A percentile compares a stretch with the other conserved stretches of the same genome.
phyloP scores from a whole-genome alignment of 345 rosid genomes.

The Citrus medica region DNA sequence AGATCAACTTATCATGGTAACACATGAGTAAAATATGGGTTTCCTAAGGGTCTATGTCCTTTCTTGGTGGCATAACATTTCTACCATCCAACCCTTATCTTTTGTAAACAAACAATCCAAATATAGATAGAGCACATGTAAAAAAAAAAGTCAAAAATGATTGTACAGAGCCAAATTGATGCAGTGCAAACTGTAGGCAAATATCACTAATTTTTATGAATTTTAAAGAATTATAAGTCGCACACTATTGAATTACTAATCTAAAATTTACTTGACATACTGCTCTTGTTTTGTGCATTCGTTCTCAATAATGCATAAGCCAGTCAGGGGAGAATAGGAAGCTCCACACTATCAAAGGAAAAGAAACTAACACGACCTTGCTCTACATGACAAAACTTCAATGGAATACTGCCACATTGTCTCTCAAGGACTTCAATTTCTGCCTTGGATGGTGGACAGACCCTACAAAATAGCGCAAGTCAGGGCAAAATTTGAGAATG shows the following conservation, averaged over 20 bases:
- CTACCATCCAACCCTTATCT: neutral
- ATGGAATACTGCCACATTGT: constrained; percentile 36
- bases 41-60: neutral
- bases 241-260: neutral
- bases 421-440: constrained; percentile 53
- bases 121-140: neutral
- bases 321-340: constrained; percentile 48
- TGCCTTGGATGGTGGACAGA: constrained; percentile 49
- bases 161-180: neutral
- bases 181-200: neutral
- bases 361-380: constrained; percentile 70
- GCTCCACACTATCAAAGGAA: constrained; percentile 40
- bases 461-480: constrained; percentile 32
- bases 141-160: neutral
- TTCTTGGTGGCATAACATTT: neutral
- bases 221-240: neutral
- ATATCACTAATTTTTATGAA: neutral
- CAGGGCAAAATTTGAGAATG: neutral
- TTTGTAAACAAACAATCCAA: neutral
- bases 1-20: neutral
- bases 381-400: constrained; percentile 61
- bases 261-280: neutral
- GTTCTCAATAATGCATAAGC: neutral
- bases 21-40: neutral
- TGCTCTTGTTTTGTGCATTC: neutral